Evolutionary conservation across 768 basidiomycete genomes (phyloP).

Genomic region (Pleurotus citrinopileatus): DNA sequence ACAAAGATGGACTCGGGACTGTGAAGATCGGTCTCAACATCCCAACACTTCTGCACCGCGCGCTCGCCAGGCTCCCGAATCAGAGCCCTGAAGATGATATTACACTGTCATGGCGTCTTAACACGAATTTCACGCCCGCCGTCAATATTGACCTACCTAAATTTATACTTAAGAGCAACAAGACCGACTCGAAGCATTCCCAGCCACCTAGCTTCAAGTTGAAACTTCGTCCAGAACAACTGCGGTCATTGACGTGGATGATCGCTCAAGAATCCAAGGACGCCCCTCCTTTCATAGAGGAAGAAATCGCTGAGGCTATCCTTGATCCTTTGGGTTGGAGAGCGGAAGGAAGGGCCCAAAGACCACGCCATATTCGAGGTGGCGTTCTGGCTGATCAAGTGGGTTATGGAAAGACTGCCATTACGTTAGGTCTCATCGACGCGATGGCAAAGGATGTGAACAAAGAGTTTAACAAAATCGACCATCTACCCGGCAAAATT

Average conservation of each 20-base stretch:
- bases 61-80: slow-evolving; percentile 73
- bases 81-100: slow-evolving; percentile 44
- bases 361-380: slow-evolving; percentile 73
- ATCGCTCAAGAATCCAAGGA: slow-evolving; percentile 65
- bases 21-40: slow-evolving; percentile 89
- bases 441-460: slow-evolving; percentile 55
- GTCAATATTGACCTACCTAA: slow-evolving; percentile 57
- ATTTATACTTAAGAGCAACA: slow-evolving; percentile 77
- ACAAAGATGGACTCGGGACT: slow-evolving; percentile 58
- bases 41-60: slow-evolving; percentile 84
- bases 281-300: slow-evolving; percentile 79
- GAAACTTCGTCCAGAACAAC: slow-evolving; percentile 77
- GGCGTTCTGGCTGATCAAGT: slow-evolving; percentile 96
- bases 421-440: slow-evolving; percentile 87
- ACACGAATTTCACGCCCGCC: slow-evolving; percentile 71
- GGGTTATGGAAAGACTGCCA: slow-evolving; percentile 96
- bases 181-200: slow-evolving; percentile 58
- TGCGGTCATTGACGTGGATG: slow-evolving; percentile 94
- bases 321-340: slow-evolving; percentile 88
- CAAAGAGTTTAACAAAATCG: slow-evolving; percentile 54
- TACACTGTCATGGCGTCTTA: slow-evolving; percentile 74
- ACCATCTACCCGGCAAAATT: slow-evolving; percentile 60
- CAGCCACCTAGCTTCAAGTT: slow-evolving; percentile 83
- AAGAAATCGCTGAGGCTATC: slow-evolving; percentile 91
- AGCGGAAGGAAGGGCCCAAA: slow-evolving; percentile 86